A percentile compares a stretch with the other conserved stretches of the same genome.
Conservation (phyloP, 306 rosid species). For the Bauhinia variegata region DNA sequence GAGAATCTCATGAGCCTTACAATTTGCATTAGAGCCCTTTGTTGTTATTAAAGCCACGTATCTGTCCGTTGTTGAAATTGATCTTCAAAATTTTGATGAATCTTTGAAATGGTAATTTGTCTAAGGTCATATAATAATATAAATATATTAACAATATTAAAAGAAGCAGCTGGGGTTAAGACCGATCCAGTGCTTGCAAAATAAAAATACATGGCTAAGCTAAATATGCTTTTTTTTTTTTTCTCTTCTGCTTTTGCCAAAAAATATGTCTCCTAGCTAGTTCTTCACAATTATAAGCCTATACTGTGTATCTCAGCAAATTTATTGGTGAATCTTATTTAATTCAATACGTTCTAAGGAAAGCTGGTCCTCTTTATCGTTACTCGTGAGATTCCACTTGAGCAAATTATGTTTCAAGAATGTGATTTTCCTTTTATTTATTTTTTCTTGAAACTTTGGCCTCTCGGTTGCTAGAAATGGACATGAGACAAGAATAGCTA, state of each 20-base stretch:
- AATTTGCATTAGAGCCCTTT: not conserved
- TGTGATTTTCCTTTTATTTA: constrained; percentile 14
- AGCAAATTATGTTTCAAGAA: constrained; percentile 32
- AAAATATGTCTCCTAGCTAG: too few species aligned
- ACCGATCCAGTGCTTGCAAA: too few species aligned
- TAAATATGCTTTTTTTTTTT: too few species aligned
- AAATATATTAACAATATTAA: too few species aligned
- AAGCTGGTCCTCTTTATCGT: constrained; percentile 44
- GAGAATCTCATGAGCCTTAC: constrained; percentile 42
- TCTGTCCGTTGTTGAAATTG: not conserved
- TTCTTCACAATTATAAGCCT: too few species aligned
- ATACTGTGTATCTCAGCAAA: too few species aligned
- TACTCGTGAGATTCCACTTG: constrained; percentile 50
- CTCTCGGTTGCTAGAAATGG: constrained; percentile 12
- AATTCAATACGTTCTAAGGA: not conserved
- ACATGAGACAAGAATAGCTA: constrained; percentile 24
- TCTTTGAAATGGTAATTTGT: too few species aligned
- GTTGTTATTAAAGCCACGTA: not conserved
- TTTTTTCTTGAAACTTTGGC: constrained; percentile 8
- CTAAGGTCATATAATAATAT: too few species aligned
- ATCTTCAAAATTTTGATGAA: not conserved
- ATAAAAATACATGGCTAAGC: too few species aligned
- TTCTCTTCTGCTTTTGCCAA: too few species aligned
- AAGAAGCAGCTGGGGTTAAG: too few species aligned
- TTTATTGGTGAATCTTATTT: too few species aligned